These are phyloP conservation scores for Conoideocrella luteorostrata DNA, from an alignment of 2,329 filamentous ascomycete species.

Conservation along the genomic window DNA sequence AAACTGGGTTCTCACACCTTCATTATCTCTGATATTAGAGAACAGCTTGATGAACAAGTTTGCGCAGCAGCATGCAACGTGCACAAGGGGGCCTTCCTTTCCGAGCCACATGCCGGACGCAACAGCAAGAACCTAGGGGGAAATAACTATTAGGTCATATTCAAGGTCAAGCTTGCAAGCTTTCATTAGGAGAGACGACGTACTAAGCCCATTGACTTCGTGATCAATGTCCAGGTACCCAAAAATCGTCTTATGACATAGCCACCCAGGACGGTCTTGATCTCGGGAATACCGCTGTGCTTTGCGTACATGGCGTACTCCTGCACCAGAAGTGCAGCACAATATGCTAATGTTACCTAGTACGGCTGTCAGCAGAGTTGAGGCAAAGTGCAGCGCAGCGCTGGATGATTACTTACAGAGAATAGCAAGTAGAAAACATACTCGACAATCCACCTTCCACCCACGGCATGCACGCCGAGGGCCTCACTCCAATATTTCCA, in stretches of 20 bases:
- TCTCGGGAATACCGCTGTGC: conserved; percentile 94
- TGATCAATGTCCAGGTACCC: conserved; percentile 79
- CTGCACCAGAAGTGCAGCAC: conserved; percentile 72
- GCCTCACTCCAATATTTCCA: conserved; percentile 83
- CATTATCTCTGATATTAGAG: conserved; percentile 70
- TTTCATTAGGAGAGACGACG: conserved; percentile 20
- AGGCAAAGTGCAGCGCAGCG: not conserved
- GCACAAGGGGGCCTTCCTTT: conserved; percentile 91
- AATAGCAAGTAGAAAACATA: conserved; percentile 83
- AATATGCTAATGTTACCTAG: conserved; percentile 71
- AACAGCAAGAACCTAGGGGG: conserved; percentile 70
- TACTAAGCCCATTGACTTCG: conserved; percentile 85
- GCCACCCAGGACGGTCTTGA: conserved; percentile 91
- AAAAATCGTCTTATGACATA: conserved; percentile 88
- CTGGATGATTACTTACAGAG: conserved; percentile 52
- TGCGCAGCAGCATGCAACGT: conserved; percentile 94
- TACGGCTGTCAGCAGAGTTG: not conserved
- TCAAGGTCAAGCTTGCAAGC: too few relatives aligned
- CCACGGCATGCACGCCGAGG: conserved; percentile 57
- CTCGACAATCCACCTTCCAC: conserved; percentile 74
- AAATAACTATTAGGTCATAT: not conserved
- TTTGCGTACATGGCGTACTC: conserved; percentile 83
- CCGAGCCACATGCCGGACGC: conserved; percentile 94
- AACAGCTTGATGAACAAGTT: conserved; percentile 92
- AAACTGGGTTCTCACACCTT: conserved; percentile 49